Percentiles rank a stretch among this genome's conserved stretches.
phyloP scores from a whole-genome alignment of 306 rosid species.

The Glycine latifolia region DNA sequence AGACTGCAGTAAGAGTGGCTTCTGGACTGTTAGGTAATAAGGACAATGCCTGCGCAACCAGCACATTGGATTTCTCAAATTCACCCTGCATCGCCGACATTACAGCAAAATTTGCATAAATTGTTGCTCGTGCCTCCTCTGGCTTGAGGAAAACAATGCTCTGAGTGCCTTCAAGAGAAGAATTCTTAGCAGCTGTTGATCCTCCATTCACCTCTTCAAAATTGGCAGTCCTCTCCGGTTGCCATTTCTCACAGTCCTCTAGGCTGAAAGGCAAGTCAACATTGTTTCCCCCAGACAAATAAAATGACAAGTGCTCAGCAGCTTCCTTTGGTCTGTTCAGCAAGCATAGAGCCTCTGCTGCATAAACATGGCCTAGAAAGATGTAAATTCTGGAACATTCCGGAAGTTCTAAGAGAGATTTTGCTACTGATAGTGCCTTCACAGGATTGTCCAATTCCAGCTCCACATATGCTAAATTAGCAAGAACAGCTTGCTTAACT shows the following conservation, averaged over 20 bases:
- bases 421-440: slow-evolving; percentile 73
- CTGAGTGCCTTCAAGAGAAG: slow-evolving; percentile 55
- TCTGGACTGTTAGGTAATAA: slow-evolving; percentile 76
- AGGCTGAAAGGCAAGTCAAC: slow-evolving; percentile 79
- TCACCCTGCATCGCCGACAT: slow-evolving; percentile 86
- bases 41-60: slow-evolving; percentile 76
- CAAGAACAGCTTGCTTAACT: slow-evolving; percentile 90
- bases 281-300: slow-evolving; percentile 70
- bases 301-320: slow-evolving; percentile 70
- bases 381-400: slow-evolving; percentile 86
- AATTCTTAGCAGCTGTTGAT: slow-evolving; percentile 57
- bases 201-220: slow-evolving; percentile 79
- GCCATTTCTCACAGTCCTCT: slow-evolving; percentile 81
- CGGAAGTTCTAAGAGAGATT: slow-evolving; percentile 78
- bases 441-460: slow-evolving; percentile 85
- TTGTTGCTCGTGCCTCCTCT: slow-evolving; percentile 82
- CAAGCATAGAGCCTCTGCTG: slow-evolving; percentile 96
- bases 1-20: slow-evolving; percentile 83
- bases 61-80: slow-evolving; percentile 66
- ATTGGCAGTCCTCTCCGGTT: slow-evolving; percentile 62
- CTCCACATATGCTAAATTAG: slow-evolving; percentile 89
- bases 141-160: slow-evolving; percentile 76
- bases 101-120: slow-evolving; percentile 83
- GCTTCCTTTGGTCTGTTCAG: slow-evolving; percentile 91
- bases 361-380: slow-evolving; percentile 83